Evolutionary conservation across 345 rosid species (phyloP), one percentile per base, ranked within the genome.

Genomic region (Populus ilicifolia): DNA sequence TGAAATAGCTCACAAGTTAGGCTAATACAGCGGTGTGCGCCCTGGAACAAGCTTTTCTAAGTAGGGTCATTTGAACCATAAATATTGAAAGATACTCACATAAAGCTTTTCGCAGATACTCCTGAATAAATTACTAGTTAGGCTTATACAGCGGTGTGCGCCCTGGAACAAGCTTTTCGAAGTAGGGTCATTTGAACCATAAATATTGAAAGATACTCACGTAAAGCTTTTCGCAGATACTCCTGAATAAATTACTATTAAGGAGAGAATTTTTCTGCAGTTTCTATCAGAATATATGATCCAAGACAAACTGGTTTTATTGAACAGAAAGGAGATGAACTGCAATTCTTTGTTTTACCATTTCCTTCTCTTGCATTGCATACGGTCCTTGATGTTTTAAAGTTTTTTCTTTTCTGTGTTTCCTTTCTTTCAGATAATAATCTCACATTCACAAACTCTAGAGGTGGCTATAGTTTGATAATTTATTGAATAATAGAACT

Each of bases 231-330:
- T 7, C 7, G 43, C 9, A 39, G 7, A 39, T 39, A 39, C 8
- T 39, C 43, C 10, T 39, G 59, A 52, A 52, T 2, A 52, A 52
- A 17, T 52, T 43, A 29, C 78, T 75, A 61, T 81, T 14, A 43
- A 41, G 2, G 6, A 67, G 27, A 41, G 23, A 36, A 43, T 80
- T 17, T 75, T 68, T 81, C 77, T 82, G 80, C 93, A 95, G 99
- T 92, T 88, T 93, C 97, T 79, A 93, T 95, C 84, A 89, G 84
- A 71, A 80, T 93, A 69, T 95, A 95, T 44, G 97, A 95, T 85
- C 75, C 92, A 70, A 87, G 93, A 76, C 92, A 89, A 74, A 95
- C 99, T 16, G 99, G 98, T 35, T 93, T 80, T 83, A 95, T 93
- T 18, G 98, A 93, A 79, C 79, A 80, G 43, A 98, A 95, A 74